A percentile compares a stretch with the other conserved stretches of the same genome.
Conservation (phyloP, 331 rosid genomes). For the Quercus phellos region DNA sequence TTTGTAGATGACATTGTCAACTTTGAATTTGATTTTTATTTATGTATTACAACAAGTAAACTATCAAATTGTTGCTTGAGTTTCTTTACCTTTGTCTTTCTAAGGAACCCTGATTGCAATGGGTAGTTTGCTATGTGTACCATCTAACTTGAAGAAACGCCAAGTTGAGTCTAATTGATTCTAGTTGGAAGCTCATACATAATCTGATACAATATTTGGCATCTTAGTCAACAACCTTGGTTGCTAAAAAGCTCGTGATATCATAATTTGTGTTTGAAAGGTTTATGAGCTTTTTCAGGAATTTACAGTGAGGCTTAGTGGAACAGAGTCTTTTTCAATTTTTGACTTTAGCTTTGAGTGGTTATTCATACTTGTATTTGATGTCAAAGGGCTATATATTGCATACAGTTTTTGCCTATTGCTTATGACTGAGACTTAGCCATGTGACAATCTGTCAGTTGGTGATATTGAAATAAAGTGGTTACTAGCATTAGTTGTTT, state of each 20-base stretch:
- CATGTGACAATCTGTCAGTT: neutral
- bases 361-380: neutral
- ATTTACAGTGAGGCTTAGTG: slow-evolving; percentile 5
- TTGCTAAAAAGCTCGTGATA: neutral
- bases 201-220: neutral
- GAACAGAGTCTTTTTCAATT: neutral
- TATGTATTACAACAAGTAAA: neutral
- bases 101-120: neutral
- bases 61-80: neutral
- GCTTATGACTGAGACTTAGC: neutral
- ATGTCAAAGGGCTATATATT: neutral
- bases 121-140: neutral
- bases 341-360: neutral
- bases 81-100: neutral
- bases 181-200: neutral
- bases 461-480: neutral
- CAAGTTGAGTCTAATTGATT: neutral
- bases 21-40: neutral
- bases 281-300: slow-evolving; percentile 1
- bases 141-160: neutral
- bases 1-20: neutral
- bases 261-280: neutral
- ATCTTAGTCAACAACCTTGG: neutral
- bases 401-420: neutral
- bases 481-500: neutral